Base-by-base conservation (phyloP, 2,329 filamentous ascomycete genomes). In the Botrytis galanthina region DNA sequence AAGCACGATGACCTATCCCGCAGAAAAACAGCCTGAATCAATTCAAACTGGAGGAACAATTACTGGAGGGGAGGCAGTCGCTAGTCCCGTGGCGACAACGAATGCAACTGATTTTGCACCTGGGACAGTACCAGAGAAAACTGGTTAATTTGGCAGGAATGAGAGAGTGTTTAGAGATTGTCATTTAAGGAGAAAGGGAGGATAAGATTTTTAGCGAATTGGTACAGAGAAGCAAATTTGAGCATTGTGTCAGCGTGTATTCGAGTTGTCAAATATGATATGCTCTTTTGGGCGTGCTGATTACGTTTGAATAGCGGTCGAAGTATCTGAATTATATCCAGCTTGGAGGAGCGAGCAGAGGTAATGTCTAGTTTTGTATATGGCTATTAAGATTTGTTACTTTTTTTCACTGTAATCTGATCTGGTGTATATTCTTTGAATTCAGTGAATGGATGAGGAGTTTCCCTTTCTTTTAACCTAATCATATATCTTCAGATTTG, bases 11-110 rank as follows among this genome's bases (percentile, higher is more conserved):
- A 70, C 70, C 20, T 66, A 74, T 7, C 78, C 78, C 39, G 72
- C 62, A 20, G 71, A 70, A 37, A 76, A 75, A 35, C 71, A 76
- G 22, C 76, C 76, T 1, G 73, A 74, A 66, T 72, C 78, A 20
- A 48, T 79, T n/a, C 77, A 80, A 70, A 80, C 79, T 2, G 12
- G 54, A 26, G 78, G 78, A 3, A 72, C 29, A 37, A 69, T 80
- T 16, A 78, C 75, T 29, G 77, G 78, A 10, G 75, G 67, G 7
- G 72, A 77, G 46, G 75, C 75, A 20, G 77, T 80, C 37, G 70
- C 78, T 42, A 80, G 78, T 69, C 80, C 80, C 20, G 35, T 42
- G 35, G 64, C 64, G 10, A 35, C 51, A 20, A 54, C 64, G 4
- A 68, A 68, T 54, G 35, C 18, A 48, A 68, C 48, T 9, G 48